phyloP scores from a whole-genome alignment of 108 stramenopile species.

The Fistulifera solaris region DNA sequence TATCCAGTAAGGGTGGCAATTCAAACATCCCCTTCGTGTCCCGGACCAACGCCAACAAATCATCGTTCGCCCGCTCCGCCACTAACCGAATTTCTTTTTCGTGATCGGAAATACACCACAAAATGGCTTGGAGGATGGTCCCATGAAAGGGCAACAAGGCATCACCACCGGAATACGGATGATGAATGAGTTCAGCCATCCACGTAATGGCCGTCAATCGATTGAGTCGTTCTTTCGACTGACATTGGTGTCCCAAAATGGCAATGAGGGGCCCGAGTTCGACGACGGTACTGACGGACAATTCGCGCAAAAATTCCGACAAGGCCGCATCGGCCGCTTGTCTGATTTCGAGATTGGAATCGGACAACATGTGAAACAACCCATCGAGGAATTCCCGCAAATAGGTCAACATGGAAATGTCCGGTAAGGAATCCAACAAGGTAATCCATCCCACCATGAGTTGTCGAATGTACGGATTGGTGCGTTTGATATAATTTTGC shows the following conservation, averaged over 20 bases:
- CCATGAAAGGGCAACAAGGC: slow-evolving; percentile 83
- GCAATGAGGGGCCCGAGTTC: slow-evolving; percentile 94
- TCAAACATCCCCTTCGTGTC: slow-evolving; percentile 68
- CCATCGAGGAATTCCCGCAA: slow-evolving; percentile 96
- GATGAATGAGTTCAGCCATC: slow-evolving; percentile 90
- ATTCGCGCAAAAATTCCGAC: slow-evolving; percentile 82
- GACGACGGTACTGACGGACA: slow-evolving; percentile 75
- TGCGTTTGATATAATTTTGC: slow-evolving; percentile 90
- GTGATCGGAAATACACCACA: slow-evolving; percentile 85
- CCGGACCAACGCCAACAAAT: slow-evolving; percentile 76
- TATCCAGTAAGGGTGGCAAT: slow-evolving; percentile 76
- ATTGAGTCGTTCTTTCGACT: slow-evolving; percentile 88
- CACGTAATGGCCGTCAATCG: slow-evolving; percentile 92
- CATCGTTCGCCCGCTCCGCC: slow-evolving; percentile 84
- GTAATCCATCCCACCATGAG: slow-evolving; percentile 97
- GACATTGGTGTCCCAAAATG: slow-evolving; percentile 90
- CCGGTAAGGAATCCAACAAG: slow-evolving; percentile 90
- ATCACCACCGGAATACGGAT: slow-evolving; percentile 86
- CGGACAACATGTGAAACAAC: slow-evolving; percentile 95
- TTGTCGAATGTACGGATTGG: slow-evolving; percentile 95
- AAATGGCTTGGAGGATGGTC: slow-evolving; percentile 84
- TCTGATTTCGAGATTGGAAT: slow-evolving; percentile 91
- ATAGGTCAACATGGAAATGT: slow-evolving; percentile 93
- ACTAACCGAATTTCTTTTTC: slow-evolving; percentile 87
- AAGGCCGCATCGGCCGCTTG: slow-evolving; percentile 85